phyloP scores from a whole-genome alignment of 2,329 filamentous ascomycete species.

The Leptodontidium sp. region DNA sequence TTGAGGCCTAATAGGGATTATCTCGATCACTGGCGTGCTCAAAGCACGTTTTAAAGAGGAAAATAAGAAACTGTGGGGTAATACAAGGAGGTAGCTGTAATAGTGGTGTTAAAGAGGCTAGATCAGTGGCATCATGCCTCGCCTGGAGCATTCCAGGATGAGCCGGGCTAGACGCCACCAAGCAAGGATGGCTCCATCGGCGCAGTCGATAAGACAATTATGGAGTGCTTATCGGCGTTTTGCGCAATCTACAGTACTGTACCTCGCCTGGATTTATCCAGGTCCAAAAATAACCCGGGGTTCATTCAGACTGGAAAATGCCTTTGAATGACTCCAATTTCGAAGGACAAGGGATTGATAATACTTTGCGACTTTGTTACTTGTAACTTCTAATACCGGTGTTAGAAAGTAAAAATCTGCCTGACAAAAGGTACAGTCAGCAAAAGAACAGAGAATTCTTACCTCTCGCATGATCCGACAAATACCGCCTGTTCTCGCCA shows the following conservation, averaged over 20 bases:
- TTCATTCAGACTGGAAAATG: slow-evolving; percentile 2
- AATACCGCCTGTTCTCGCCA: slow-evolving; percentile 9
- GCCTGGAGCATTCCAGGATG: neutral
- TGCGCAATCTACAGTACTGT: no score
- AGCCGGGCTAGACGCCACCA: neutral
- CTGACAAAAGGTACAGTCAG: slow-evolving; percentile 3
- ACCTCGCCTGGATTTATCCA: neutral
- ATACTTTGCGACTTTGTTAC: neutral
- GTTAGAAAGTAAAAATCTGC: no score
- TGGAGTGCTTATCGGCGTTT: neutral
- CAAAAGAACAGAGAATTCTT: neutral
- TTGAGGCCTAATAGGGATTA: no score
- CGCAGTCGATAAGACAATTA: neutral
- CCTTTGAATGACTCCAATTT: neutral
- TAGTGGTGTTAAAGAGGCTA: no score
- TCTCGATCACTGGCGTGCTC: no score
- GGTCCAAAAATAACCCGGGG: neutral
- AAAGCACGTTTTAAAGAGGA: no score
- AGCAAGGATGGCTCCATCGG: neutral
- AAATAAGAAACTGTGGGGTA: no score
- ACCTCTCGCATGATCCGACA: neutral
- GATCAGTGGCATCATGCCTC: neutral
- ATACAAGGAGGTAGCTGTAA: no score
- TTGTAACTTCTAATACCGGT: no score
- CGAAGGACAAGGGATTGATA: neutral